Evolutionary conservation across 2,329 filamentous ascomycete genomes (phyloP), one percentile per base, ranked within the genome.

Genomic region (Biscogniauxia marginata): DNA sequence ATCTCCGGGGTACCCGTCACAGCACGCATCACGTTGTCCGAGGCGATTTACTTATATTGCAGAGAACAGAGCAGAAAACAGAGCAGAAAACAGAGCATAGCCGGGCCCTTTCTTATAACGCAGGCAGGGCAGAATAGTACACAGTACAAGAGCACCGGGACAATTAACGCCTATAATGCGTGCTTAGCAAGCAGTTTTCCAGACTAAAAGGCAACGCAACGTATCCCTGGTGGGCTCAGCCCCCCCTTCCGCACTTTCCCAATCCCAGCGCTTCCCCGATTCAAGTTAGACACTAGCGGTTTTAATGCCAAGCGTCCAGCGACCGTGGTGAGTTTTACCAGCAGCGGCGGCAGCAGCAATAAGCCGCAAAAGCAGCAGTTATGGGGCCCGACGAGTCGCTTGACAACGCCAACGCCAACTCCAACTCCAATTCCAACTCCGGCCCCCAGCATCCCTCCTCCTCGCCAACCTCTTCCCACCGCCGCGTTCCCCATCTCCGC

Each of bases 401-500:
- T 63, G 60, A 61, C 52, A 55, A 62, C 58, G 59, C 60, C 59
- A 60, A 61, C 57, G 56, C 58, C 54, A 30, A 51, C 49, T 24
- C 49, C 25, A 21, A 19, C 23, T 52, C 49, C 53, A 57, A 57
- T 51, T 57, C 61, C 58, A 45, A 23, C 51, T 54, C 63, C 56
- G 59, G 64, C 57, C 63, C 60, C 53, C 58, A 58, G 54, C 50
- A 54, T 46, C 62, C 63, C 47, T 55, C 63, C 61, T 61, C 65
- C 43, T 67, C 65, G 55, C 58, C 61, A 65, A 61, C 63, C 24
- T 60, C 61, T 22, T 55, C 58, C 50, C 52, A 48, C 54, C 62
- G 63, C 50, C 64, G 65, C 55, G 62, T 58, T 6, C 54, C 59
- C 50, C 65, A 65, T 50, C 63, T 70, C 46, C 67, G 67, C 59